These are phyloP conservation scores for Conticribra weissflogii DNA, from an alignment of 108 stramenopile genomes.

Conservation along the genomic window DNA sequence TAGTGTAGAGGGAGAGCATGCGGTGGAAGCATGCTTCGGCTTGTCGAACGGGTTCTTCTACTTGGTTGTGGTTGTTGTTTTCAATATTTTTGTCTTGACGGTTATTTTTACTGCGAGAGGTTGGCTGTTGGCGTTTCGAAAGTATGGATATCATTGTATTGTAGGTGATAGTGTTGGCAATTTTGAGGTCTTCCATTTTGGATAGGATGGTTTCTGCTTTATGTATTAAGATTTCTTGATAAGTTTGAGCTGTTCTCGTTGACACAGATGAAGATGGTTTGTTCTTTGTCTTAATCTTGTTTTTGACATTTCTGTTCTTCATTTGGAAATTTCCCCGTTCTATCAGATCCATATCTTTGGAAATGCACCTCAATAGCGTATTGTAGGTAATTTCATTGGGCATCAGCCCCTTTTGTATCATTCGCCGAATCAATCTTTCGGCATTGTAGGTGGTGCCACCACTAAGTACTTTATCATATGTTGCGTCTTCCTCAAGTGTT, in stretches of 20 bases:
- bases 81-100: no score
- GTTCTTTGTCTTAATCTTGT: neutral
- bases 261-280: neutral
- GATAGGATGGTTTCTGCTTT: slow-evolving; percentile 30
- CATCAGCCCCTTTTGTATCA: slow-evolving; percentile 29
- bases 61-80: no score
- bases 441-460: no score
- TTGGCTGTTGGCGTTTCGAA: slow-evolving; percentile 48
- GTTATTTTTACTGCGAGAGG: no score
- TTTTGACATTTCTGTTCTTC: no score
- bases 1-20: slow-evolving; percentile 41
- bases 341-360: slow-evolving; percentile 32
- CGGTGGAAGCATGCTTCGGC: slow-evolving; percentile 59
- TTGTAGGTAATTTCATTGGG: slow-evolving; percentile 39
- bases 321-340: no score
- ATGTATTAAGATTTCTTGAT: no score
- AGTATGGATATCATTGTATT: slow-evolving; percentile 70
- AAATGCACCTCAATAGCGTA: slow-evolving; percentile 30
- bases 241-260: slow-evolving; percentile 19
- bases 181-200: slow-evolving; percentile 26
- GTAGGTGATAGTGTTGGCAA: slow-evolving; percentile 50
- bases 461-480: no score
- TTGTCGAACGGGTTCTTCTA: slow-evolving; percentile 41
- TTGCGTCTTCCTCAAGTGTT: no score
- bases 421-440: slow-evolving; percentile 24